Conservation (phyloP, 208 protist species). For the Wallacemonas sp. region DNA sequence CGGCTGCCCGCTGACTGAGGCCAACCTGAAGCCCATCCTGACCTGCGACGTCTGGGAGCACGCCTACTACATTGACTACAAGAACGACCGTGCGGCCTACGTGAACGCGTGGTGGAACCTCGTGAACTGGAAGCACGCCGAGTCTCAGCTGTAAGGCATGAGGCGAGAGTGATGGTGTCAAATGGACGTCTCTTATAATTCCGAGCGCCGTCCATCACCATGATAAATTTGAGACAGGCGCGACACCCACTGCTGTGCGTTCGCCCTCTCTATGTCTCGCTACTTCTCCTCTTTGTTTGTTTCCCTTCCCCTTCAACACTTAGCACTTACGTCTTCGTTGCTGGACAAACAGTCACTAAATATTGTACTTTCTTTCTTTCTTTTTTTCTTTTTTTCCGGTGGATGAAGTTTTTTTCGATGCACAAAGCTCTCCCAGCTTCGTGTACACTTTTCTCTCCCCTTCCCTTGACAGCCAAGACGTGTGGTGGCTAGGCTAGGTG, state of each 20-base stretch:
- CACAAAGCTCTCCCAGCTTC: too few relatives aligned
- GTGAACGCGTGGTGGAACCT: conserved; percentile 92
- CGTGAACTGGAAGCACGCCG: conserved; percentile 93
- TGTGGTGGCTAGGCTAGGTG: too few relatives aligned
- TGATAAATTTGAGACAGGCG: too few relatives aligned
- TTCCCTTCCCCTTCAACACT: background rate
- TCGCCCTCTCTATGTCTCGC: background rate
- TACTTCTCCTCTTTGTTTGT: conserved; percentile 18
- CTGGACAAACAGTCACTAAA: too few relatives aligned
- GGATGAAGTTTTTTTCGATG: background rate
- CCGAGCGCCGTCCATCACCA: too few relatives aligned
- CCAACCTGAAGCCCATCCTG: conserved; percentile 75
- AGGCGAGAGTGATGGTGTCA: too few relatives aligned
- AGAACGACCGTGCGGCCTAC: conserved; percentile 90
- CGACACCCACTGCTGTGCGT: background rate
- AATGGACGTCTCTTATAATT: too few relatives aligned
- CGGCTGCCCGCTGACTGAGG: conserved; percentile 71
- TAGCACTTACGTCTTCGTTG: conserved; percentile 15
- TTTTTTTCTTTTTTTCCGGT: background rate
- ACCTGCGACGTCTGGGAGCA: conserved; percentile 95
- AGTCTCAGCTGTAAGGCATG: conserved; percentile 28
- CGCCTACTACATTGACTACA: conserved; percentile 96
- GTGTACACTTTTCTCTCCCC: too few relatives aligned
- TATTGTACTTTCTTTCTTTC: conserved; percentile 19
- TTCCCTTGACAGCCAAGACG: too few relatives aligned